Conservation (phyloP, 2,329 filamentous ascomycete genomes). For the Fusarium oligoseptatum region DNA sequence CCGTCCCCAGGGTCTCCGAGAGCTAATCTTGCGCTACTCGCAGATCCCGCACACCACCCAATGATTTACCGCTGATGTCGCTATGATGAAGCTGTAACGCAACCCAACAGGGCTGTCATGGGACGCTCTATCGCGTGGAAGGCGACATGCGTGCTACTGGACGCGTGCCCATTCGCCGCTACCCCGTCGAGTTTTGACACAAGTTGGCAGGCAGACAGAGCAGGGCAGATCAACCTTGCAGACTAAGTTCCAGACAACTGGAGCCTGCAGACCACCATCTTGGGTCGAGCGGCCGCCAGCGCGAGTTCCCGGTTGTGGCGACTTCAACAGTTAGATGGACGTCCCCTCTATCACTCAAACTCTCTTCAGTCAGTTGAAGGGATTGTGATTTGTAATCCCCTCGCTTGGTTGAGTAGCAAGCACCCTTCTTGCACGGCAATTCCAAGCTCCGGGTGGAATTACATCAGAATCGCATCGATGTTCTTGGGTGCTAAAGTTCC, state of each 20-base stretch:
- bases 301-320: slow-evolving; percentile 34
- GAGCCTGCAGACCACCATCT: background rate
- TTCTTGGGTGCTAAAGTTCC: background rate
- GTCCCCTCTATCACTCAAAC: slow-evolving; percentile 6
- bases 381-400: slow-evolving; percentile 33
- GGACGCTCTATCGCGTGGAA: slow-evolving; percentile 8
- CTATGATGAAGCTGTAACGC: slow-evolving; percentile 29
- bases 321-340: slow-evolving; percentile 13
- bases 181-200: slow-evolving; percentile 15
- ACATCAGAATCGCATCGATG: slow-evolving; percentile 20
- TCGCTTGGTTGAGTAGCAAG: background rate
- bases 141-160: background rate
- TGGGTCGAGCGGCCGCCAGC: slow-evolving; percentile 3
- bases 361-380: slow-evolving; percentile 6
- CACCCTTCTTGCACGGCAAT: slow-evolving; percentile 6
- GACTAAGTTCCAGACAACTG: slow-evolving; percentile 5
- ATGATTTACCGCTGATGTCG: slow-evolving; percentile 16
- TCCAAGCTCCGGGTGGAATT: slow-evolving; percentile 15
- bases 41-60: slow-evolving; percentile 9
- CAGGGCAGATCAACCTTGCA: slow-evolving; percentile 15
- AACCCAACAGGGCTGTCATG: background rate
- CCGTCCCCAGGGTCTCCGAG: slow-evolving; percentile 13
- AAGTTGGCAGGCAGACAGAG: slow-evolving; percentile 21
- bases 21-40: slow-evolving; percentile 24
- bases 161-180: slow-evolving; percentile 25